phyloP scores from a whole-genome alignment of 495 filamentous ascomycete genomes.

The Cladorrhinum samala region DNA sequence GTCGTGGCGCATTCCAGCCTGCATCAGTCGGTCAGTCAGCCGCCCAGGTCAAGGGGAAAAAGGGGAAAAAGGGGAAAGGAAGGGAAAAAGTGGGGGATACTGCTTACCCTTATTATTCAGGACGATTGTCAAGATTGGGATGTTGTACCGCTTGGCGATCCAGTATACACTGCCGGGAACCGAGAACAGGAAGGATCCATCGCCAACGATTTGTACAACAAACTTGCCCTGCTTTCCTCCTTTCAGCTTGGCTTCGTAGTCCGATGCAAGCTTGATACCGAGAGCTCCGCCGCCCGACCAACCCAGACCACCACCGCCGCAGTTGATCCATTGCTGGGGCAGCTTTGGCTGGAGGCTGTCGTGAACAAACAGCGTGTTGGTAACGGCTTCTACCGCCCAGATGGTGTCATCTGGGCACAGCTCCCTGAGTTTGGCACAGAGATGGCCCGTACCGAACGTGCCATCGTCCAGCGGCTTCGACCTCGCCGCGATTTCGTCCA shows the following conservation, averaged over 20 bases:
- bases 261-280: slow-evolving; percentile 81
- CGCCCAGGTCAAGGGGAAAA: background rate
- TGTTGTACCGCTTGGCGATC: slow-evolving; percentile 79
- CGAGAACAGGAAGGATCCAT: slow-evolving; percentile 85
- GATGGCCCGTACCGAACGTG: slow-evolving; percentile 63
- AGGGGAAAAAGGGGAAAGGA: background rate
- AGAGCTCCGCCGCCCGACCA: slow-evolving; percentile 91
- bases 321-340: slow-evolving; percentile 87
- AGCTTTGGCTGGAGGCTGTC: slow-evolving; percentile 72
- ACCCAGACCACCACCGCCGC: slow-evolving; percentile 86
- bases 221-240: slow-evolving; percentile 65
- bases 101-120: slow-evolving; percentile 79
- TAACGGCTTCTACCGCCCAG: slow-evolving; percentile 84
- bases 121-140: slow-evolving; percentile 85
- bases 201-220: slow-evolving; percentile 88
- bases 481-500: slow-evolving; percentile 51
- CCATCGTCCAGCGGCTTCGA: slow-evolving; percentile 55
- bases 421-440: slow-evolving; percentile 58
- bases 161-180: slow-evolving; percentile 91
- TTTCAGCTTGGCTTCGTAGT: slow-evolving; percentile 53
- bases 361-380: slow-evolving; percentile 68
- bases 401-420: slow-evolving; percentile 71
- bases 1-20: slow-evolving; percentile 83
- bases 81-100: background rate
- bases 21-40: slow-evolving; percentile 6